Evolutionary conservation across 345 rosid genomes (phyloP), one percentile per base, ranked within the genome.

Genomic region (Abelmoschus esculentus): DNA sequence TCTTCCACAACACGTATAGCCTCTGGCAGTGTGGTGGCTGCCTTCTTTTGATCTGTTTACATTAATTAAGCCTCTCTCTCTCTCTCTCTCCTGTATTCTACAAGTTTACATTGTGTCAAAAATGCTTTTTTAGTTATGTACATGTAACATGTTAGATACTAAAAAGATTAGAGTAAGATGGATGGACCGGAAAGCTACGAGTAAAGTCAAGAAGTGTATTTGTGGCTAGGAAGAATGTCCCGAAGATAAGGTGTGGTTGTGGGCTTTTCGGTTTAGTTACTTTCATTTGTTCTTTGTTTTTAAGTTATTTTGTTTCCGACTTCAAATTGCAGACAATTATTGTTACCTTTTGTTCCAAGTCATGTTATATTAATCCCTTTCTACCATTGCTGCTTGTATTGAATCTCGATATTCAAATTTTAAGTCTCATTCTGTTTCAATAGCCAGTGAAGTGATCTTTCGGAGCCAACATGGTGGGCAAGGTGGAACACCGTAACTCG

Each of bases 131-230:
- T 67, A 73, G 22, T 72, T 74, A 70, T 85, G 86, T 83, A 79
- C 72, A 83, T 85, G 89, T 77, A 81, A 77, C 72, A 83, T 83
- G 86, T 78, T 76, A 74, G 75, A 75, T 80, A 72, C 78, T 81
- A 74, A 74, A 80, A 61, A 81, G 77, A 72, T 75, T 15, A 77
- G 82, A 77, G 66, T 47, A 52, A 74, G 74, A 64, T 57, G 78
- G 76, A 80, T 78, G 69, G 73, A 49, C 72, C 75, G 73, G 72
- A 75, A 74, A 59, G 78, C 76, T 67, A 74, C 76, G 61, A 71
- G 78, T 72, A 69, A 73, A 76, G 57, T 47, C 59, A 73, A 52
- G 81, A 66, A 76, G 75, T 80, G 76, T 82, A 69, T 4, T 31
- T 76, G 66, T 78, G 74, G 75, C 75, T 76, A 81, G 81, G 79